These are phyloP conservation scores for Penicillium freii DNA, from an alignment of 2,329 filamentous ascomycete species.

Conservation along the genomic window DNA sequence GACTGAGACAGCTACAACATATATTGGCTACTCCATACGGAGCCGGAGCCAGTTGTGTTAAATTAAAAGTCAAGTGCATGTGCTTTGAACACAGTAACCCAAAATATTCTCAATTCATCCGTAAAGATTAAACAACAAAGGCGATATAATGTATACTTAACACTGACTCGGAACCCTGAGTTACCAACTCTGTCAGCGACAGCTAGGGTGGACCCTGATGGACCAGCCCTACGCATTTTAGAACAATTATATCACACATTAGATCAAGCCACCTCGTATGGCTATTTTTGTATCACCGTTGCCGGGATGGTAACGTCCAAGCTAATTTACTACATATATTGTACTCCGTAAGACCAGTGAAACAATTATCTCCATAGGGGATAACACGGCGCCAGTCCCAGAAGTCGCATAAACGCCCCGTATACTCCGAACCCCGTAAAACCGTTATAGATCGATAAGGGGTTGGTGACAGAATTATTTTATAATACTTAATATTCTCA, in stretches of 20 bases:
- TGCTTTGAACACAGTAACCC: not conserved
- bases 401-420: not conserved
- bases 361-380: not conserved
- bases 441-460: not conserved
- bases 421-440: not conserved
- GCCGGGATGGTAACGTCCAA: not conserved
- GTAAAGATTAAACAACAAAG: not conserved
- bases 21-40: not conserved
- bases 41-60: not conserved
- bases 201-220: slow-evolving; percentile 7
- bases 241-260: slow-evolving; percentile 10
- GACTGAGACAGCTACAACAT: not conserved
- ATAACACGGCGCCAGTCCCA: not conserved
- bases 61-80: not conserved
- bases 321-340: not conserved
- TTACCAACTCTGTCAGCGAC: not conserved
- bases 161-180: not conserved
- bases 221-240: slow-evolving; percentile 8
- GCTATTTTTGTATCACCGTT: slow-evolving; percentile 3
- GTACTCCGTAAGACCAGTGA: not conserved
- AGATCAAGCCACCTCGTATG: slow-evolving; percentile 6
- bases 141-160: not conserved
- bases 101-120: not conserved
- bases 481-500: not conserved
- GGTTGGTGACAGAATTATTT: not conserved